These are phyloP conservation scores for Pseudevernia furfuracea DNA, from an alignment of 495 filamentous ascomycete genomes.

Conservation along the genomic window DNA sequence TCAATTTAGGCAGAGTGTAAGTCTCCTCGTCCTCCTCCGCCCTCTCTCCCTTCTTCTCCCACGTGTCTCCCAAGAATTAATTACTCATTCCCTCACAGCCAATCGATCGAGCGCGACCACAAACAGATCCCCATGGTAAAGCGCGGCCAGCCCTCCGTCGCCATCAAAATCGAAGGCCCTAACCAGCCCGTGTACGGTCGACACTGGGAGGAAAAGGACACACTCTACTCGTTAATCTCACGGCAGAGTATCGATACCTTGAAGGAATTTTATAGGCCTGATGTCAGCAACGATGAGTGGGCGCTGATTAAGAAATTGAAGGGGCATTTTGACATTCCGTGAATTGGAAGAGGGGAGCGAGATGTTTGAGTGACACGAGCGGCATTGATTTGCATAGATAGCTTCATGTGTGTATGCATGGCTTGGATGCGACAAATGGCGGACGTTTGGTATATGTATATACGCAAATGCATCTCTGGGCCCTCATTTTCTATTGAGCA, in stretches of 20 bases:
- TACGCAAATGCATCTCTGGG: slow-evolving; percentile 2
- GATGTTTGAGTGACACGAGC: too few species aligned
- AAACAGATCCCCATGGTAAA: slow-evolving; percentile 87
- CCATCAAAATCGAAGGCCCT: slow-evolving; percentile 92
- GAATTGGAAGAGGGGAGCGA: slow-evolving; percentile 21
- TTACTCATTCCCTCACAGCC: slow-evolving; percentile 41
- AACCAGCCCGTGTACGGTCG: slow-evolving; percentile 95
- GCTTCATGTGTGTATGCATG: background rate
- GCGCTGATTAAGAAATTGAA: slow-evolving; percentile 85
- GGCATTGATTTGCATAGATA: background rate
- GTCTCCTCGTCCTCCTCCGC: slow-evolving; percentile 33
- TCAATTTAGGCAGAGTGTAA: slow-evolving; percentile 90
- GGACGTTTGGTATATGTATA: background rate
- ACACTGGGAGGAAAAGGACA: slow-evolving; percentile 90
- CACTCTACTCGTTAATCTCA: slow-evolving; percentile 78
- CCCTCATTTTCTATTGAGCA: background rate
- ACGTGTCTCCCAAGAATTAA: background rate
- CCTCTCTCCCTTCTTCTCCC: background rate
- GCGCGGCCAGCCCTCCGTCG: slow-evolving; percentile 91
- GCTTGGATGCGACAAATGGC: background rate
- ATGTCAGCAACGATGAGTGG: slow-evolving; percentile 94
- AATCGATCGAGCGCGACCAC: slow-evolving; percentile 94
- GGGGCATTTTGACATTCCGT: slow-evolving; percentile 84
- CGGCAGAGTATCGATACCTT: slow-evolving; percentile 84
- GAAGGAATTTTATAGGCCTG: slow-evolving; percentile 89